Percentiles rank a stretch among this genome's conserved stretches.
These are phyloP conservation scores for Nannochloris sp. DNA, from an alignment of 139 green algal genomes.

Conservation along the genomic window DNA sequence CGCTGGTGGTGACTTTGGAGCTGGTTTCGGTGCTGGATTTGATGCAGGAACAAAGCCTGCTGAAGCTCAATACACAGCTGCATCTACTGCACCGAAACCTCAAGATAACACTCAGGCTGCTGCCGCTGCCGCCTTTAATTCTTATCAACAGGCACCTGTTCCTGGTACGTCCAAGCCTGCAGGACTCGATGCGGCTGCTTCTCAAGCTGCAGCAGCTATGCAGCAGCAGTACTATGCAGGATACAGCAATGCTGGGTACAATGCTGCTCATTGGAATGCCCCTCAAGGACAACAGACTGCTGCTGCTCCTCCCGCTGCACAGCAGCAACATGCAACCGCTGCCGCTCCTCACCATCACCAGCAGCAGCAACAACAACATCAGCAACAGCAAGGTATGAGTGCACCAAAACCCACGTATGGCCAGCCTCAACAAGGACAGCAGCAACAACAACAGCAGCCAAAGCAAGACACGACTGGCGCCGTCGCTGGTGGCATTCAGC, in stretches of 20 bases:
- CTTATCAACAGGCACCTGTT: too few species aligned
- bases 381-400: neutral
- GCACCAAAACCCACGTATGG: neutral
- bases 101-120: neutral
- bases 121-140: neutral
- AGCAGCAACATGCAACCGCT: too few species aligned
- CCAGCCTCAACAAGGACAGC: neutral
- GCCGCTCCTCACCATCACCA: too few species aligned
- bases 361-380: constrained; percentile 1
- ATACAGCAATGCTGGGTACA: neutral
- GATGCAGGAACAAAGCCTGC: constrained; percentile 5
- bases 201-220: neutral
- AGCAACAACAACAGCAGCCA: neutral
- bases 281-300: neutral
- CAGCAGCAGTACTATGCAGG: neutral
- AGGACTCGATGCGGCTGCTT: neutral
- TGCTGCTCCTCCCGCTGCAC: neutral
- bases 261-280: neutral
- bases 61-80: neutral
- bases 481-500: too few species aligned
- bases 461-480: constrained; percentile 1
- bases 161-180: too few species aligned
- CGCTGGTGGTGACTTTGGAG: constrained; percentile 15
- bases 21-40: constrained; percentile 5
- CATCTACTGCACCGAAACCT: neutral